phyloP scores from a whole-genome alignment of 306 rosid genomes.

The Prunus campanulata region DNA sequence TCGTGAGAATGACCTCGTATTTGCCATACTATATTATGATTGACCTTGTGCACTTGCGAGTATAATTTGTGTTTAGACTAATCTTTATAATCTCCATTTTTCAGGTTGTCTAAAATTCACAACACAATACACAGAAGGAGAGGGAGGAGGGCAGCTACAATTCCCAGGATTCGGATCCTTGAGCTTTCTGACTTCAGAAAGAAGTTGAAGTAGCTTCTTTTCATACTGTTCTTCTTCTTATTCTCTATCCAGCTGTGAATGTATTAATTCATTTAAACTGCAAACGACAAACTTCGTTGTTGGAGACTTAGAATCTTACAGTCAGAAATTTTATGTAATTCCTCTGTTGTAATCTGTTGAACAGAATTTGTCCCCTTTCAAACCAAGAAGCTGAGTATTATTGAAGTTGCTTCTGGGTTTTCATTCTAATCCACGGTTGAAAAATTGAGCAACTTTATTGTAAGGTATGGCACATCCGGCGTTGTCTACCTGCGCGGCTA shows the following conservation, averaged over 20 bases:
- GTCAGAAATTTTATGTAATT: conserved; percentile 1
- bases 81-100: too few species aligned
- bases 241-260: conserved; percentile 9
- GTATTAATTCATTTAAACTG: conserved; percentile 5
- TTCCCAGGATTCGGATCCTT: conserved; percentile 61
- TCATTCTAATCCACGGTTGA: conserved; percentile 26
- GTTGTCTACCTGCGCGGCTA: conserved; percentile 23
- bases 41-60: too few species aligned
- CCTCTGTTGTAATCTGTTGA: background rate
- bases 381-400: conserved; percentile 2
- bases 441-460: conserved; percentile 52
- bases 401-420: conserved; percentile 1
- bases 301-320: background rate
- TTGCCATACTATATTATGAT: too few species aligned
- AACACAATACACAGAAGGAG: conserved; percentile 57
- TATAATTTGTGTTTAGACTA: too few species aligned
- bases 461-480: conserved; percentile 49
- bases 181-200: conserved; percentile 61
- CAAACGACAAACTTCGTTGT: background rate
- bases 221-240: background rate
- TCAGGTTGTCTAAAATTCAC: too few species aligned
- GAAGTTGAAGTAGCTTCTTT: conserved; percentile 54
- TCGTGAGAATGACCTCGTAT: too few species aligned
- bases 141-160: conserved; percentile 73
- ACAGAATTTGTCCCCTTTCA: background rate